A percentile compares a stretch with the other conserved stretches of the same genome.
Conservation (phyloP, 2,329 filamentous ascomycete species). For the Botrytis porri region DNA sequence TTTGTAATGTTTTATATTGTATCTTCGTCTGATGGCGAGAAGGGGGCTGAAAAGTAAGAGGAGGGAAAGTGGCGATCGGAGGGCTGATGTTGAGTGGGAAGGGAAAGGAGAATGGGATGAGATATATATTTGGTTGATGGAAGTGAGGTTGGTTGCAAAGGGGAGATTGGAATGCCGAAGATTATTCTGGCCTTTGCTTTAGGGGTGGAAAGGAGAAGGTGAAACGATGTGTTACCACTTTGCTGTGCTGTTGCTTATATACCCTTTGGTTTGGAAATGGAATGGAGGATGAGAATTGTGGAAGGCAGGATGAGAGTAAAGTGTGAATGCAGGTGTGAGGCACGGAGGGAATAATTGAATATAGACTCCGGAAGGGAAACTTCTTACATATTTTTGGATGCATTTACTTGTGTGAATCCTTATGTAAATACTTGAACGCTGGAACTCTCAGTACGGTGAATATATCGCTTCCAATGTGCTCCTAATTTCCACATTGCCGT, state of each 20-base stretch:
- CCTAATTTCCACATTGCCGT: not conserved
- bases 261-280: slow-evolving; percentile 17
- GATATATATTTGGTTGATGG: slow-evolving; percentile 1
- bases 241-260: slow-evolving; percentile 20
- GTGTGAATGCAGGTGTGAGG: not conserved
- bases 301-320: not conserved
- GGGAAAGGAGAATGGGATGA: not conserved
- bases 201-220: not conserved
- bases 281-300: not conserved
- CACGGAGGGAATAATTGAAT: slow-evolving; percentile 15
- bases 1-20: slow-evolving; percentile 17
- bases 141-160: slow-evolving; percentile 2
- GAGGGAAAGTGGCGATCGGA: not conserved
- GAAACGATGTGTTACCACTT: not conserved
- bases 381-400: not conserved
- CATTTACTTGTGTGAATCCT: not conserved
- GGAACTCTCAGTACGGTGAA: not conserved
- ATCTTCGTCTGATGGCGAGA: slow-evolving; percentile 1
- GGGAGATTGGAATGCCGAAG: not conserved
- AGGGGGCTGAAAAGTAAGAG: not conserved
- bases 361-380: slow-evolving; percentile 18
- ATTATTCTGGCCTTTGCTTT: not conserved
- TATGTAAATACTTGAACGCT: not conserved
- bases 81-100: not conserved
- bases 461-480: not conserved